Evolutionary conservation across 2,329 filamentous ascomycete genomes (phyloP).

Genomic region (Neocatenulostroma microsporum): DNA sequence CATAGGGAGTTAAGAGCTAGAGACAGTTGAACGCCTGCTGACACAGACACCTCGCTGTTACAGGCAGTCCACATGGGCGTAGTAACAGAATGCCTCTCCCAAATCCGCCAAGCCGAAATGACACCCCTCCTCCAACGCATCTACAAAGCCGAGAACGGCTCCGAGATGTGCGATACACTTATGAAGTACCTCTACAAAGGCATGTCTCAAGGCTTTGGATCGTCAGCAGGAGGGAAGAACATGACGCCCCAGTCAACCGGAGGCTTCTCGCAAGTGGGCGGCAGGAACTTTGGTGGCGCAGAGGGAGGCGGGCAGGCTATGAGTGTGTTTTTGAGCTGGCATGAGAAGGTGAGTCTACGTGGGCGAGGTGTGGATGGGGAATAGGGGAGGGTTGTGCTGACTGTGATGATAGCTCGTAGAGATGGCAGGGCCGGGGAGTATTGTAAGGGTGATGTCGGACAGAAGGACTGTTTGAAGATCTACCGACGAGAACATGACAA

Average conservation of each 20-base stretch:
- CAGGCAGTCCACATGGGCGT: conserved; percentile 81
- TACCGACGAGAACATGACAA: conserved; percentile 10
- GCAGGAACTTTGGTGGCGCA: conserved; percentile 44
- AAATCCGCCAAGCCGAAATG: conserved; percentile 95
- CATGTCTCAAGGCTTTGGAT: conserved; percentile 49
- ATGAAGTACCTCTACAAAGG: conserved; percentile 99
- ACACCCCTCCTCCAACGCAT: conserved; percentile 76
- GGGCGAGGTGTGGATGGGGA: conserved; percentile 5
- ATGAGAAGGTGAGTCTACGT: conserved; percentile 62
- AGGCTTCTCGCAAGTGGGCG: conserved; percentile 68
- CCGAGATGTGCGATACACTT: conserved; percentile 79
- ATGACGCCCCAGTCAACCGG: conserved; percentile 68
- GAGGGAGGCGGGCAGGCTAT: conserved; percentile 76
- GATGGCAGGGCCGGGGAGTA: conserved; percentile 77
- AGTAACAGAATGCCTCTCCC: conserved; percentile 87
- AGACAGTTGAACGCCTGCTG: neutral
- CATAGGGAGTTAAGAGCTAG: too few species aligned
- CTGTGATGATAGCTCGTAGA: conserved; percentile 59
- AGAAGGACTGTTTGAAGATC: conserved; percentile 74
- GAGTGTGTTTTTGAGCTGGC: conserved; percentile 97
- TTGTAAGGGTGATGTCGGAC: conserved; percentile 93
- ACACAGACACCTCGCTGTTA: too few species aligned
- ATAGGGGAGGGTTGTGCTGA: conserved; percentile 10
- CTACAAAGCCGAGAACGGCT: conserved; percentile 68
- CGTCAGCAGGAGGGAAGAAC: conserved; percentile 26